These are phyloP conservation scores for Neohortaea acidophila DNA, from an alignment of 495 filamentous ascomycete genomes.

Conservation along the genomic window DNA sequence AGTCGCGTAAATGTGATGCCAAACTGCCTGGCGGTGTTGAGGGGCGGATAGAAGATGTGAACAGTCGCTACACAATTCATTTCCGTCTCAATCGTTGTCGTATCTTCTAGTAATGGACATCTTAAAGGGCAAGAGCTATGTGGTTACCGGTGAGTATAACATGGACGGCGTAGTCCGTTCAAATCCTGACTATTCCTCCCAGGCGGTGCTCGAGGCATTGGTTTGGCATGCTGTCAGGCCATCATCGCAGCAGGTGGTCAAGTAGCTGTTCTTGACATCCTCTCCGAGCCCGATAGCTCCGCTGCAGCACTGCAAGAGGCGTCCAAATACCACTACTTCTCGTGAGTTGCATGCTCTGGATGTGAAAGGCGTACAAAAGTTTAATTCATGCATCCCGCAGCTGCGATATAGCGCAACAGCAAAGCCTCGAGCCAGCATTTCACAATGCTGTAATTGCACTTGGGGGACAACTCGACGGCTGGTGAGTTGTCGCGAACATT, in stretches of 20 bases:
- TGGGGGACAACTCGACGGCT: neutral
- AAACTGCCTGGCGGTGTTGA: too few species aligned
- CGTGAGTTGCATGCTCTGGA: neutral
- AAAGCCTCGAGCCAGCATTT: neutral
- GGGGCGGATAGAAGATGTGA: too few species aligned
- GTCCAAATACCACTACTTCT: neutral
- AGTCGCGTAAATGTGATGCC: too few species aligned
- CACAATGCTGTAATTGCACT: neutral
- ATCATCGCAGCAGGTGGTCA: neutral
- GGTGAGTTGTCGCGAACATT: neutral
- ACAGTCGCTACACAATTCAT: too few species aligned
- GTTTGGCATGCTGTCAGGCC: slow-evolving; percentile 1
- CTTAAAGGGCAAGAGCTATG: too few species aligned
- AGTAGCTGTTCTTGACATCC: neutral
- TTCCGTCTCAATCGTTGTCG: too few species aligned
- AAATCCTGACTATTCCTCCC: neutral
- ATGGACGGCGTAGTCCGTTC: neutral
- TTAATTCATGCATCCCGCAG: neutral
- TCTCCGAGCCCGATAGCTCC: neutral
- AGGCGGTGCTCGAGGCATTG: neutral
- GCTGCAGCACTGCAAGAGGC: neutral
- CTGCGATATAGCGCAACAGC: neutral
- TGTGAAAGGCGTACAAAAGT: neutral
- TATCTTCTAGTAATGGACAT: too few species aligned
- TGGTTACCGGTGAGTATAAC: neutral